Evolutionary conservation across 257 asterid species (phyloP), one percentile per base, ranked within the genome.

Genomic region (Prunella vulgaris): DNA sequence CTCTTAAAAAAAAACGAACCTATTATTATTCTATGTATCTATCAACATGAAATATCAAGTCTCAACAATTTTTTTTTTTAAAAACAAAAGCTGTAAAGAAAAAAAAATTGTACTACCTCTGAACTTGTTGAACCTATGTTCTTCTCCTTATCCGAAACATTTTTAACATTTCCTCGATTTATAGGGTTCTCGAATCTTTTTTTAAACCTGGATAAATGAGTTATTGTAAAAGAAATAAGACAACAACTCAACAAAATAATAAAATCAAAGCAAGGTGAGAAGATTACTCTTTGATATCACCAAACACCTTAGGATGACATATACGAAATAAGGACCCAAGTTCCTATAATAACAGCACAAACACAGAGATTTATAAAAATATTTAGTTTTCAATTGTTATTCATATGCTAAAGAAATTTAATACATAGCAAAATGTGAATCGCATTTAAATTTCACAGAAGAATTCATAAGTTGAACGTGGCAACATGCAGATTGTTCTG

Each of bases 281-380:
- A 49, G 21, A 57, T 68, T 84, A 93, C 98, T 90, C 93, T 74
- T 88, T 84, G 69, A 88, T 87, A 80, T 93, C 95, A 56, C 98
- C 98, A 9, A 93, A 80, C 66, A 93, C 83, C 78, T 84, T 95
- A 27, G 98, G 97, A 74, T 95, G 90, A 68, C 86, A 83, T 83
- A 93, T 90, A 83, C 70, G 85, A 81, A 93, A 93, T 61, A 93
- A 83, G 35, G 98, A 97, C 98, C 98, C 90, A 4, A 93, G 80
- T 80, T 93, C 98, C 98, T 93, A 64, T 25, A 51, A 74, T 37
- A 14, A 44, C 30, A 32, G 57, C 32, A 77, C 63, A 52, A 37
- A 80, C 15, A 70, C 20, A 70, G 27, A 46, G 28, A 7, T 48
- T 38, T 69, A n/a, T 64, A 48, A 42, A 28, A 64, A 18, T 32